A percentile compares a stretch with the other conserved stretches of the same genome.
Evolutionary conservation across 495 filamentous ascomycete species (phyloP).

Genomic region (Xanthoparmelia taractica): DNA sequence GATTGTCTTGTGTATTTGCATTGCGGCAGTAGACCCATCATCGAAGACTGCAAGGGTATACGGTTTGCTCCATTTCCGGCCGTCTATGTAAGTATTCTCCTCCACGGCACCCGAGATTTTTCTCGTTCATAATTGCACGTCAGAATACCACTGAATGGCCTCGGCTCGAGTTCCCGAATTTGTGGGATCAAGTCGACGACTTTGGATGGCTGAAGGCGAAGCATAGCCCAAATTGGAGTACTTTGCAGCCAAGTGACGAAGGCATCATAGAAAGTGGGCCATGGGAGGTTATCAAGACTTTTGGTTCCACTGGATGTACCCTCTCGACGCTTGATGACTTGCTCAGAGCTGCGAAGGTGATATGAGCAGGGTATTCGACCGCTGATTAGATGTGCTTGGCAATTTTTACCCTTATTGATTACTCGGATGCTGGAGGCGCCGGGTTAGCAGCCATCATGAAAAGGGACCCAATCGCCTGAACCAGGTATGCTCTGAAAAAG

Average conservation of each 20-base stretch:
- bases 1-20: conserved; percentile 64
- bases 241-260: conserved; percentile 50
- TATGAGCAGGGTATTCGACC: background rate
- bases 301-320: background rate
- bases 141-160: conserved; percentile 32
- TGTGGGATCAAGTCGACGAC: conserved; percentile 87
- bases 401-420: background rate
- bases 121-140: background rate
- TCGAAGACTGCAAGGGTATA: conserved; percentile 76
- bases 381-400: background rate
- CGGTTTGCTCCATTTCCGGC: conserved; percentile 69
- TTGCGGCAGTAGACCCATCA: conserved; percentile 78
- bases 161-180: conserved; percentile 41
- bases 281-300: conserved; percentile 1
- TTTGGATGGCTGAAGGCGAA: conserved; percentile 93
- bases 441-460: background rate
- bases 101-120: background rate
- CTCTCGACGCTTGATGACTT: conserved; percentile 4
- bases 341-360: conserved; percentile 11
- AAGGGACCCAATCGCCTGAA: background rate
- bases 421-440: background rate
- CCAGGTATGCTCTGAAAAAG: background rate
- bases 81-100: conserved; percentile 50
- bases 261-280: conserved; percentile 1
- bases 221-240: conserved; percentile 80